Base-by-base conservation (phyloP, 2,329 filamentous ascomycete species). In the Neurospora sp. region DNA sequence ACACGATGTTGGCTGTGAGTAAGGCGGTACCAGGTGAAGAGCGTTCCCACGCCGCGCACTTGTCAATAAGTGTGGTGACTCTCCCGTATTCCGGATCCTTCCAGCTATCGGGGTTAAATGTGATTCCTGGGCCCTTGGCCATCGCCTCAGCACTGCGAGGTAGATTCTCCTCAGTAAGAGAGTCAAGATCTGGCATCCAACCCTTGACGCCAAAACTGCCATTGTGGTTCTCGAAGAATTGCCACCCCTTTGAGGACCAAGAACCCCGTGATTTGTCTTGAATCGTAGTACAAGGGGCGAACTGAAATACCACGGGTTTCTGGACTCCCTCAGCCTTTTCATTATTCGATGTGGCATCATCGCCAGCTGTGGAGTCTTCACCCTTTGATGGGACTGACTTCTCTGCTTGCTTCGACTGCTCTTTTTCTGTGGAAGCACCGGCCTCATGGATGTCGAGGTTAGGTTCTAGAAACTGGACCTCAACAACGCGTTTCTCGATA, bases 41-140 rank as follows among this genome's bases (percentile, higher is more conserved):
- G 68, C 81, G 76, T 73, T 88, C 86, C 80, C 85, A 83, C 19
- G 78, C 78, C 39, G 80, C 77, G 67, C 83, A 84, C 9, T 79
- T 79, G 38, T 81, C 78, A 46, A 85, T 74, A 42, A 77, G 71
- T 33, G 72, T 72, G 38, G 74, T 72, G 68, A 82, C 81, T 19
- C 71, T 72, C 15, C 74, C 76, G 66, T 74, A 77, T 11, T 73
- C 70, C 40, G 74, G 71, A 70, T 79, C 77, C 6, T 71, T 69
- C 76, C 76, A 78, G 19, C 70, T 71, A 9, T 74, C 74, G 4
- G 68, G 69, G 40, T 72, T 72, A 67, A 68, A 71, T 17, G 70
- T 72, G 19, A 70, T 73, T 7, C 73, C 72, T 39, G 72, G 73
- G 68, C 70, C 76, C 73, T 77, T 68, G 0, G 74, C 73, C 75